phyloP scores from a whole-genome alignment of 768 basidiomycete genomes.

The Rhodotorula babjevae region DNA sequence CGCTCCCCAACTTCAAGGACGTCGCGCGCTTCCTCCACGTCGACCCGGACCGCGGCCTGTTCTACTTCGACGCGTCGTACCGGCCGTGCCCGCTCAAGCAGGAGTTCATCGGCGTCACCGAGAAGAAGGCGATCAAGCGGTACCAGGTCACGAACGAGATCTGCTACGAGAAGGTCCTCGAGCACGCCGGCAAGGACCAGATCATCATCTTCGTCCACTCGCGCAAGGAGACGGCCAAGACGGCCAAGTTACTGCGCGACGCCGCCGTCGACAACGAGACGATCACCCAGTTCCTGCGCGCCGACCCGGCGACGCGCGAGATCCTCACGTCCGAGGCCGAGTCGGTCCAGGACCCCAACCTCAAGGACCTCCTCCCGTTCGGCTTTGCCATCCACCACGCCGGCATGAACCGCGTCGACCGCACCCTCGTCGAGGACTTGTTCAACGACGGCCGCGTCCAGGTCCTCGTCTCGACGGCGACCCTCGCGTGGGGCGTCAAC shows the following conservation, averaged over 20 bases:
- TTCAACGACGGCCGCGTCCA: conserved; percentile 89
- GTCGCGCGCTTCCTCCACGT: conserved; percentile 96
- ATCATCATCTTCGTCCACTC: conserved; percentile 97
- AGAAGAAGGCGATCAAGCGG: conserved; percentile 98
- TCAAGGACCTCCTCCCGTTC: conserved; percentile 87
- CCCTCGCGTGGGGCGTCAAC: conserved; percentile 99
- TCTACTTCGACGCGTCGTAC: conserved; percentile 93
- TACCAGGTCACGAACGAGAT: conserved; percentile 98
- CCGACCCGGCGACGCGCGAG: conserved; percentile 84
- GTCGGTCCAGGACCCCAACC: conserved; percentile 72
- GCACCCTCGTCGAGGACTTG: conserved; percentile 85
- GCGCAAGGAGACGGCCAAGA: conserved; percentile 96
- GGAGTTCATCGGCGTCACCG: conserved; percentile 94
- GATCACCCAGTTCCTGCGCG: conserved; percentile 89
- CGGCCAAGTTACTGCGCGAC: conserved; percentile 87
- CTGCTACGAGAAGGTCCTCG: conserved; percentile 94
- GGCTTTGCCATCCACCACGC: conserved; percentile 98
- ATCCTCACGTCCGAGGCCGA: conserved; percentile 78
- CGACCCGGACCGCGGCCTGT: conserved; percentile 82
- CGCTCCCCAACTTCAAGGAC: conserved; percentile 96
- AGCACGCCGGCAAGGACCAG: conserved; percentile 84
- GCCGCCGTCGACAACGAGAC: conserved; percentile 95
- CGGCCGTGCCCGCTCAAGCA: conserved; percentile 92
- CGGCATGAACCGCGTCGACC: conserved; percentile 87
- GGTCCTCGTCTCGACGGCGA: conserved; percentile 93